phyloP scores from a whole-genome alignment of 805 yeast genomes.

The Wickerhamomyces chaumierensis region DNA sequence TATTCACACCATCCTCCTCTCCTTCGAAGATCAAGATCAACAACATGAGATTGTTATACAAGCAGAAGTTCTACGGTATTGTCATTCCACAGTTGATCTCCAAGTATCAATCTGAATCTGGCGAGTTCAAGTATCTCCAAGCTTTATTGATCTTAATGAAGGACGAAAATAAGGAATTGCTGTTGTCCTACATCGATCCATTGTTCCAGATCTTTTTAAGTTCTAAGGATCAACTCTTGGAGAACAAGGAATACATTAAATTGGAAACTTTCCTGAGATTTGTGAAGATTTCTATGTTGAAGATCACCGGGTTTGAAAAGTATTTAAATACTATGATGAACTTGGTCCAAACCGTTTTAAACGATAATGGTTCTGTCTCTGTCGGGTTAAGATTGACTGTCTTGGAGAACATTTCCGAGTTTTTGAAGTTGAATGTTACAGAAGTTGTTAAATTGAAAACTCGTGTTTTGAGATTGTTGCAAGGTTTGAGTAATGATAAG shows the following conservation, averaged over 20 bases:
- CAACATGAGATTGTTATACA: conserved; percentile 57
- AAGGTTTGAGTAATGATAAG: conserved; percentile 54
- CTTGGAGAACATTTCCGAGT: background rate
- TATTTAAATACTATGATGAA: background rate
- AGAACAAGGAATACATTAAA: background rate
- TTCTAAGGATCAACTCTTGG: background rate
- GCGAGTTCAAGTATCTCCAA: background rate
- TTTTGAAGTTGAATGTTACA: background rate
- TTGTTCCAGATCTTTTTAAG: background rate
- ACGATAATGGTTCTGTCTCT: too few species aligned
- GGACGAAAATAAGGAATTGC: background rate
- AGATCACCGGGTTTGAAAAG: background rate
- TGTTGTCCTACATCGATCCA: background rate
- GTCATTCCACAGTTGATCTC: conserved; percentile 45
- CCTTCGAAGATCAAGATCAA: conserved; percentile 31
- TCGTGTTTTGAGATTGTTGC: conserved; percentile 34
- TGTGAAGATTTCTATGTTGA: background rate
- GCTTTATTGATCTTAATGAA: background rate
- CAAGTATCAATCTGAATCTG: conserved; percentile 25
- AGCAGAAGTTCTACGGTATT: conserved; percentile 65
- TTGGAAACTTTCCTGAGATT: background rate
- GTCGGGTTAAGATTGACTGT: background rate
- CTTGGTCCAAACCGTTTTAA: background rate
- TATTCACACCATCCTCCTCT: conserved; percentile 28
- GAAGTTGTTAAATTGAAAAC: conserved; percentile 18